Conservation (phyloP, 108 stramenopile species). For the Conticribra guillardii region DNA sequence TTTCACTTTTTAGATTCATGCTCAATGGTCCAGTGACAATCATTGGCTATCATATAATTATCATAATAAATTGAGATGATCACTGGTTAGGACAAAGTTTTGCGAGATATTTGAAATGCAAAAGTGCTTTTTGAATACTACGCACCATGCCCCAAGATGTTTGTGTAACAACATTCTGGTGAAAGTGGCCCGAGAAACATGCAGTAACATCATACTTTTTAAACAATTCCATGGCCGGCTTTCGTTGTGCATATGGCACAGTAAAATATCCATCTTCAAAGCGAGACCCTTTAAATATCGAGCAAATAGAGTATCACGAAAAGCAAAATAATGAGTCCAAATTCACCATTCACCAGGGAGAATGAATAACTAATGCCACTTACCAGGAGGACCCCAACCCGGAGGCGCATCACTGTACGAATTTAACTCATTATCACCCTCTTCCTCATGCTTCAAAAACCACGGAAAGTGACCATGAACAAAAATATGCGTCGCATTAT, state of each 20-base stretch:
- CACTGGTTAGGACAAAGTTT: no score
- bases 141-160: constrained; percentile 36
- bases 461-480: constrained; percentile 38
- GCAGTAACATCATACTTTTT: constrained; percentile 35
- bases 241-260: constrained; percentile 18
- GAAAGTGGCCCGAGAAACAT: constrained; percentile 38
- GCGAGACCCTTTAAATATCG: constrained; percentile 18
- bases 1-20: constrained; percentile 36
- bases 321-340: neutral
- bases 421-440: constrained; percentile 24
- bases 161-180: constrained; percentile 24
- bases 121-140: no score
- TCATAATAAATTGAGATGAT: no score
- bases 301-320: neutral
- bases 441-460: constrained; percentile 42
- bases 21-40: constrained; percentile 38
- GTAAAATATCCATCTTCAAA: constrained; percentile 40
- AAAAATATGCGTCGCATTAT: constrained; percentile 41
- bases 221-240: constrained; percentile 36
- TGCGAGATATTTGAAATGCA: no score
- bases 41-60: constrained; percentile 28
- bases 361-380: no score
- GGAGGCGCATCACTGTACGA: constrained; percentile 13
- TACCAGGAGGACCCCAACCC: constrained; percentile 30
- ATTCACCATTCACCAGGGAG: no score